A percentile compares a stretch with the other conserved stretches of the same genome.
Conservation (phyloP, 257 asterid genomes). For the Solanum corneliomulleri region DNA sequence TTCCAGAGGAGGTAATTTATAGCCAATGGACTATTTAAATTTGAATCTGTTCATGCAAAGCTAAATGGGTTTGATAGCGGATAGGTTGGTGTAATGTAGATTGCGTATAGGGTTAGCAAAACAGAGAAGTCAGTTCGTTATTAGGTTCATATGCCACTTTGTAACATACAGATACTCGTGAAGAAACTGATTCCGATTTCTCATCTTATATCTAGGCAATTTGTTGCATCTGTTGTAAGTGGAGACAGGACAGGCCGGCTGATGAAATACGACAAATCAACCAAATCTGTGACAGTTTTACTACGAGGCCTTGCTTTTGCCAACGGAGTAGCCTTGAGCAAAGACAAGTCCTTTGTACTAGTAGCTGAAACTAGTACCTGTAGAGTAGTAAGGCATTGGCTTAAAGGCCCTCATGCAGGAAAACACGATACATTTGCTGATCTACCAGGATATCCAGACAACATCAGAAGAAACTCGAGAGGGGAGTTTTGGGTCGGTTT, state of each 20-base stretch:
- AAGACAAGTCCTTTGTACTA: conserved; percentile 2
- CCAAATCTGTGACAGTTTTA: neutral
- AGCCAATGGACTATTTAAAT: neutral
- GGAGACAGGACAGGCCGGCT: conserved; percentile 9
- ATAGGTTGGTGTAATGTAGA: neutral
- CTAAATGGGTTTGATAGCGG: neutral
- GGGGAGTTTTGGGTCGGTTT: conserved; percentile 72
- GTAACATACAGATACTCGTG: neutral
- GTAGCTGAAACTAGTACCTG: conserved; percentile 19
- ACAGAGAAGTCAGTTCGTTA: neutral
- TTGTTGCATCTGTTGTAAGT: conserved; percentile 28
- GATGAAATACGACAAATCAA: conserved; percentile 9
- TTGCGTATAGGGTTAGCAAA: neutral
- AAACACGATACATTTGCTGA: conserved; percentile 27
- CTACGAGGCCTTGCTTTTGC: neutral
- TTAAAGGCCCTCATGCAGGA: conserved; percentile 46
- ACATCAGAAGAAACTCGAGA: conserved; percentile 42
- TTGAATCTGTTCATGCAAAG: neutral
- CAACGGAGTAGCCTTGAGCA: conserved; percentile 6
- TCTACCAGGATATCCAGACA: conserved; percentile 62
- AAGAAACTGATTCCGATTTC: neutral
- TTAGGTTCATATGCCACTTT: neutral
- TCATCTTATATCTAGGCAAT: conserved; percentile 28
- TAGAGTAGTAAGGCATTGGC: conserved; percentile 34
- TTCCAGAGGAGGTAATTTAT: conserved; percentile 43